phyloP scores from a whole-genome alignment of 176 grass and related monocot species.

The Panicum miliaceum region DNA sequence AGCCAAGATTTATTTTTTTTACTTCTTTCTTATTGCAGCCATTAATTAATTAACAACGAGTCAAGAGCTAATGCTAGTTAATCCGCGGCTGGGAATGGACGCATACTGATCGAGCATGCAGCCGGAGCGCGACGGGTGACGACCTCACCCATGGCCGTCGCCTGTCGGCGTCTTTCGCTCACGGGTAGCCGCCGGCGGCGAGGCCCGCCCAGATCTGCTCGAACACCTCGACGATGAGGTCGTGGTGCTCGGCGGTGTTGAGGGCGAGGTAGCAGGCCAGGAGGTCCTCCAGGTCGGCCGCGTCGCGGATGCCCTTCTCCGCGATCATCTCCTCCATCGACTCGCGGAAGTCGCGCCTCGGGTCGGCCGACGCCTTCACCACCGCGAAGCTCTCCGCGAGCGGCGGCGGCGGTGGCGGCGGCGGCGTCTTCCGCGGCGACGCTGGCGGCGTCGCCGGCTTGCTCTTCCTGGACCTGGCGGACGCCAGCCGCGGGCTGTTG shows the following conservation, averaged over 20 bases:
- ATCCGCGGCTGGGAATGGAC: neutral
- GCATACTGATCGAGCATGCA: slow-evolving; percentile 24
- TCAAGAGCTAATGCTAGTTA: slow-evolving; percentile 14
- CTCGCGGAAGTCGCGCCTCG: slow-evolving; percentile 72
- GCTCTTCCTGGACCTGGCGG: slow-evolving; percentile 30
- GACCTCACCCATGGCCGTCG: neutral
- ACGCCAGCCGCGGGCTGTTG: slow-evolving; percentile 55
- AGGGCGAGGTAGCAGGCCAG: slow-evolving; percentile 87
- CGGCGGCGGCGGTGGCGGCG: neutral
- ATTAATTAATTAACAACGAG: neutral
- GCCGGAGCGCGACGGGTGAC: neutral
- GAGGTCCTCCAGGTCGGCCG: slow-evolving; percentile 77
- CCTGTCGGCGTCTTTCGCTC: neutral
- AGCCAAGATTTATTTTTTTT: neutral
- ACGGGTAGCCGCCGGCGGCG: neutral
- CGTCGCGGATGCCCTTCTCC: slow-evolving; percentile 60
- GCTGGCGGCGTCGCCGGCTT: neutral
- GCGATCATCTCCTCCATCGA: slow-evolving; percentile 95
- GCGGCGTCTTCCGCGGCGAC: neutral
- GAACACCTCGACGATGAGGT: slow-evolving; percentile 81
- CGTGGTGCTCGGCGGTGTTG: slow-evolving; percentile 74
- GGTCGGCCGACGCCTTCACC: slow-evolving; percentile 63
- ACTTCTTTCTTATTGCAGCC: slow-evolving; percentile 10
- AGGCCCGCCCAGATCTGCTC: slow-evolving; percentile 71
- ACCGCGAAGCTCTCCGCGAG: slow-evolving; percentile 59